Percentiles rank a stretch among this genome's conserved stretches.
phyloP scores from a whole-genome alignment of 1,139 yeast genomes.

The Geotrichum fermentans region DNA sequence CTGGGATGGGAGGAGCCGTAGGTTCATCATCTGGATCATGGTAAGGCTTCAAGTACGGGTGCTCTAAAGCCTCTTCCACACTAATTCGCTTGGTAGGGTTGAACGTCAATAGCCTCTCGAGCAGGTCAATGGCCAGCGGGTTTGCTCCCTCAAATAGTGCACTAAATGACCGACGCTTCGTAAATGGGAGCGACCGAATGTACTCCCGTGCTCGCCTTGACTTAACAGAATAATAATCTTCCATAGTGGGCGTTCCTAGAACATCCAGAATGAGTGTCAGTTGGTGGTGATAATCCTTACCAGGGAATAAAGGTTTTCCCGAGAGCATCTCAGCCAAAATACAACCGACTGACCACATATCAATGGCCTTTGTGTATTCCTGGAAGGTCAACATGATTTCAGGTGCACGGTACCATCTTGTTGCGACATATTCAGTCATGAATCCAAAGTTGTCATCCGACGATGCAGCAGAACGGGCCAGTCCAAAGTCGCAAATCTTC shows the following conservation, averaged over 20 bases:
- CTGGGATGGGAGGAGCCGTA: constrained; percentile 63
- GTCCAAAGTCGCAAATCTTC: constrained; percentile 91
- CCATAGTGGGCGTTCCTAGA: constrained; percentile 82
- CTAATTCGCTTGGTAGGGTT: constrained; percentile 75
- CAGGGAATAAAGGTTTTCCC: constrained; percentile 88
- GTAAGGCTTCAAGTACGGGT: constrained; percentile 73
- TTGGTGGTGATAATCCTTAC: constrained; percentile 90
- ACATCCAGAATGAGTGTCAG: constrained; percentile 80
- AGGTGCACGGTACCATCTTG: constrained; percentile 96
- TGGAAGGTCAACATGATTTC: constrained; percentile 94
- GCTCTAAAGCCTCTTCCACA: constrained; percentile 74
- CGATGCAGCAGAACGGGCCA: constrained; percentile 61
- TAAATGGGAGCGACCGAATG: constrained; percentile 66
- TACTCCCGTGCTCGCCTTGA: constrained; percentile 84
- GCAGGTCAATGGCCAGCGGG: constrained; percentile 70
- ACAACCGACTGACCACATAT: constrained; percentile 96
- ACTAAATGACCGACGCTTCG: constrained; percentile 51
- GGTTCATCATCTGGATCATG: constrained; percentile 88
- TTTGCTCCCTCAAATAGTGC: constrained; percentile 52
- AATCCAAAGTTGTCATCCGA: constrained; percentile 61
- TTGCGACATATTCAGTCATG: constrained; percentile 95
- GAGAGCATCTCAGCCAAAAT: constrained; percentile 87
- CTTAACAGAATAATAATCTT: constrained; percentile 74
- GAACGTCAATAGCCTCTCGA: constrained; percentile 70
- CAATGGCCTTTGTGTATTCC: constrained; percentile 90